Evolutionary conservation across 169 alveolate species (phyloP), one percentile per base, ranked within the genome.

Genomic region (Theileria annulata): DNA sequence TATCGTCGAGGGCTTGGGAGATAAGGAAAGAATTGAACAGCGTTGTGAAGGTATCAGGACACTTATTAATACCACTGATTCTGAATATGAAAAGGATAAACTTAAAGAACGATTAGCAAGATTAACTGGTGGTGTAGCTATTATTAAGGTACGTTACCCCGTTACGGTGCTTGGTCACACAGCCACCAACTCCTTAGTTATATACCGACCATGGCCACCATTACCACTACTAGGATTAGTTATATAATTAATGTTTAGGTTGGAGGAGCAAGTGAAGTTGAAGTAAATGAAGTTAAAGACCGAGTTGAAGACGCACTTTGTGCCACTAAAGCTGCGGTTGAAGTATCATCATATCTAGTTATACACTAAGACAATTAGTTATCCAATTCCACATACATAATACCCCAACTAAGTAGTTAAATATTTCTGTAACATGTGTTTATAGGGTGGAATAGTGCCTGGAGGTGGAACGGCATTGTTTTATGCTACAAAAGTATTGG

Each of bases 271-370:
- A 94, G 98, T 51, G 99, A 98, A 82, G 97, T 96, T 10, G 99
- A 97, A 92, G 99, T 97, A 3, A 94, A 96, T 33, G 99, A 97
- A 92, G 94, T 97, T 63, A 98, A 97, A 88, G 99, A 98, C 75
- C 94, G 99, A 77, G 95, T 98, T 69, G 96, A 97, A 67, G 99
- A 98, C 77, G 99, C 99, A 12, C 95, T 98, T 60, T 95, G 98
- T 80, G 99, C 99, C 66, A 98, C 99, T 42, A 95, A 97, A 92
- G 99, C 99, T 49, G 99, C 99, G 12, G 97, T 96, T 28, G 99
- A 95, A 79, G 76, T 69, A 49, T 2, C 27, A 35, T 3, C 28
- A 27, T n/a, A 13, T 23, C 19, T 19, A 68, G 9, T 12, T 47
- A 47, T 63, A 17, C 71, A 3, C 3, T 47, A 47, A 47, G 56